Base-by-base conservation (phyloP, 129 eudicot species). In the Erigeron canadensis region DNA sequence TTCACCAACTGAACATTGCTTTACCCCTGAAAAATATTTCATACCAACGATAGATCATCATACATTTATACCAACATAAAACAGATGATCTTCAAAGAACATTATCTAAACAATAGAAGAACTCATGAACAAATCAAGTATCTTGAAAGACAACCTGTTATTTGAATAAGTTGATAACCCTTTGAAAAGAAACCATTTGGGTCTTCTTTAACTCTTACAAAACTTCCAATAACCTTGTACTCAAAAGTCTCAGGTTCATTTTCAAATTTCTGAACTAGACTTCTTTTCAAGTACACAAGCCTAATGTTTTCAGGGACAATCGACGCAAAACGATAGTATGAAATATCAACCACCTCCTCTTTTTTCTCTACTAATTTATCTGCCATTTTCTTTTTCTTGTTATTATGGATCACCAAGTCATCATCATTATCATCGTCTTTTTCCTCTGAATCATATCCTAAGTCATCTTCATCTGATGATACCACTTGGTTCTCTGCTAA, bases 261-360 rank as follows among this genome's bases (percentile, higher is more conserved):
- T 6, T 61, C 60, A 3, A 94, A 79, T 69, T 89, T 77, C 63
- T 81, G 78, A 57, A 94, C 86, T 70, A 94, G 71, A 72, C 84
- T 82, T 79, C 80, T 90, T 85, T 47, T 87, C 87, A 94, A 64
- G 76, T 86, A 94, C 9, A 90, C 82, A 68, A 87, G 95, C 61
- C 74, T 82, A 8, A 94, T 73, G 65, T 94, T 94, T 75, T 81
- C 93, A 54, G 81, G 80, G 57, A 79, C 79, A 46, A 94, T 67
- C 16, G 94, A 65, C 28, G 96, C 99, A 78, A 80, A 90, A 58
- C 64, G 65, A 59, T 40, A 77, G 40, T 65, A 74, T 19, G 83
- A 54, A 69, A 58, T 66, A 54, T 79, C 77, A 10, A 19, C 17
- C 19, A 19, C 73, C 43, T 2, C 6, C 74, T 70, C 79, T 23